Evolutionary conservation across 2,329 filamentous ascomycete genomes (phyloP).

Genomic region (Botrytis medusae): DNA sequence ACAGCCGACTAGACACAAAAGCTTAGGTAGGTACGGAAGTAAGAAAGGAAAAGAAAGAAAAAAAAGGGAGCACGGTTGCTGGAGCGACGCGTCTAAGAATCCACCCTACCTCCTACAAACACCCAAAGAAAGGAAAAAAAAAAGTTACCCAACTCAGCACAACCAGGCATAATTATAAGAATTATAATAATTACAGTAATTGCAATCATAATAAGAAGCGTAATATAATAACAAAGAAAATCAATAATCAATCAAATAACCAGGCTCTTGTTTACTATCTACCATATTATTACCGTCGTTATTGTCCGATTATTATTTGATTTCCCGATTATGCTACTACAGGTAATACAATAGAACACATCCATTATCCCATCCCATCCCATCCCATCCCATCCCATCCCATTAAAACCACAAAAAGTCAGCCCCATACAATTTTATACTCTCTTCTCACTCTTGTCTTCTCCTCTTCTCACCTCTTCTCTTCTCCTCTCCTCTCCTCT

Average conservation of each 20-base stretch:
- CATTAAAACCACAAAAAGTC: not conserved
- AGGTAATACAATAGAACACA: not conserved
- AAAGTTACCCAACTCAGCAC: not conserved
- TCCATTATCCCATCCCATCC: not conserved
- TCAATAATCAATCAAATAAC: too few relatives aligned
- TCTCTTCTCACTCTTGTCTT: not conserved
- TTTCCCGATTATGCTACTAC: not conserved
- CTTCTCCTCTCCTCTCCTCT: not conserved
- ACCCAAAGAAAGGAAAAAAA: not conserved
- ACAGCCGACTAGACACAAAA: too few relatives aligned
- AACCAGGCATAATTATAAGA: not conserved
- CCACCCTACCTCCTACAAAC: not conserved
- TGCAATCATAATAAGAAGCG: too few relatives aligned
- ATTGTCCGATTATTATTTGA: not conserved
- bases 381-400: not conserved
- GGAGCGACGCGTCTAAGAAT: conserved; percentile 11
- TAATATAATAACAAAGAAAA: too few relatives aligned
- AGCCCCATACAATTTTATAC: not conserved
- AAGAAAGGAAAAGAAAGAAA: not conserved
- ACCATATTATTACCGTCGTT: not conserved
- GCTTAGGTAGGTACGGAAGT: not conserved
- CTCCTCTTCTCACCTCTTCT: not conserved
- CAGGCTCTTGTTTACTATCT: not conserved
- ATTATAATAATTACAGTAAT: too few relatives aligned
- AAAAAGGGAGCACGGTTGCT: conserved; percentile 18